Conservation (phyloP, 1,139 yeast genomes). For the Taphrina deformans region DNA sequence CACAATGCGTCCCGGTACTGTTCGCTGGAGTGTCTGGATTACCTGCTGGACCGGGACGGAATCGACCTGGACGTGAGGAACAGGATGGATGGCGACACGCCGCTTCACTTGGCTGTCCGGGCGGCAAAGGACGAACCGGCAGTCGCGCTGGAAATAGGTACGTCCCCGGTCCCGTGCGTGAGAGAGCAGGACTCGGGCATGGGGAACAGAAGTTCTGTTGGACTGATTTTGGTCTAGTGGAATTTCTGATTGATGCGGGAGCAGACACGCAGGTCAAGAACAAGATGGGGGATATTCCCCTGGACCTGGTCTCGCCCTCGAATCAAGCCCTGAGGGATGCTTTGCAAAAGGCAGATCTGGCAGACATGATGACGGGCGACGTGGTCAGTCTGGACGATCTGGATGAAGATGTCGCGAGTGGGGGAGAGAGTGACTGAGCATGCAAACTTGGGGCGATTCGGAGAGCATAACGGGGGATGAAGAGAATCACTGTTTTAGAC, state of each 20-base stretch:
- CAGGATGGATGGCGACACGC: conserved; percentile 75
- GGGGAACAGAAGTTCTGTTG: too few relatives aligned
- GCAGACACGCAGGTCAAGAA: conserved; percentile 69
- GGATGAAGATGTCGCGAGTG: conserved; percentile 21
- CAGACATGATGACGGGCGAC: conserved; percentile 26
- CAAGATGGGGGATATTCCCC: conserved; percentile 67
- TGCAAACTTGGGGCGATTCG: not conserved
- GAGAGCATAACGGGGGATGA: too few relatives aligned
- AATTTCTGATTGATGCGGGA: conserved; percentile 87
- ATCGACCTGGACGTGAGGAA: conserved; percentile 84
- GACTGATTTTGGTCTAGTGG: conserved; percentile 47
- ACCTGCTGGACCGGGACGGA: conserved; percentile 80
- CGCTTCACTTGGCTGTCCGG: conserved; percentile 80
- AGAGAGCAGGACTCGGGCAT: too few relatives aligned
- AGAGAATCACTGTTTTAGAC: too few relatives aligned
- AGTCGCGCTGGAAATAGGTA: conserved; percentile 68
- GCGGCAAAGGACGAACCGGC: conserved; percentile 78
- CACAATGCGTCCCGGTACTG: conserved; percentile 83
- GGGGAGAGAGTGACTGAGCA: conserved; percentile 13
- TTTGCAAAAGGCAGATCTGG: conserved; percentile 50
- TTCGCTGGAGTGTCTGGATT: conserved; percentile 73
- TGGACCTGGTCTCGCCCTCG: conserved; percentile 55
- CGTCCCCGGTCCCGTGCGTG: too few relatives aligned
- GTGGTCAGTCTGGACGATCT: conserved; percentile 18
- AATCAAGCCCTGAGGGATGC: conserved; percentile 52